Base-by-base conservation (phyloP, 2,329 filamentous ascomycete genomes). In the Aspergillus brunneoviolaceus region DNA sequence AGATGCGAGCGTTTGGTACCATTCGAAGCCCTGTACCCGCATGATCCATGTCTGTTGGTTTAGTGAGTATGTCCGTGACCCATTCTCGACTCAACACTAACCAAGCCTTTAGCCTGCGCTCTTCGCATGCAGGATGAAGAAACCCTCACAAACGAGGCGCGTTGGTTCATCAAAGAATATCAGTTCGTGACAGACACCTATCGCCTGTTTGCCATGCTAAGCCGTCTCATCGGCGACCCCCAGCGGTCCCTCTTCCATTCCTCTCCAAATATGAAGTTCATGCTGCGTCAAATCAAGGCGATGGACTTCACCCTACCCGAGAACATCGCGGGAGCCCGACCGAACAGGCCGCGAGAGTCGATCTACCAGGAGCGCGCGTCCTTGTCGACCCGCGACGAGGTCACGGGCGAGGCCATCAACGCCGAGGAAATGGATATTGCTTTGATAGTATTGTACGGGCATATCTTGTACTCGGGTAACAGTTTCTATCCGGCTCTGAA, bases 241-340 rank as follows among this genome's bases (percentile, higher is more conserved):
- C 72, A 70, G 27, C 74, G 72, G 58, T 77, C 76, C 2, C 67
- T 89, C 81, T 96, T 94, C 75, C 89, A 89, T 55, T 89, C 89
- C 2, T 90, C 91, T 0, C 88, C 91, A 0, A 88, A 89, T 21
- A 92, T 96, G 75, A 98, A 98, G 74, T 96, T 91, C 71, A 87
- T 98, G 69, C 82, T 97, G 60, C 88, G 95, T 4, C 92, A 96
- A 76, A 91, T 99, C 76, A 96, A 96, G 74, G 87, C 87, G 3
- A 90, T 96, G 80, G 95, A 99, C 74, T 89, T 85, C 63, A 81
- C 90, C 3, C 80, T 89, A 49, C 80, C 77, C 2, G 79, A 81
- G 2, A 80, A 84, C 14, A 78, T 82, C 14, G 77, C 81, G 27
- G 60, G 64, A 5, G 63, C 67, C 51, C 67, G 63, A 42, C 66